Evolutionary conservation across 2,329 filamentous ascomycete genomes (phyloP), one percentile per base, ranked within the genome.

Genomic region (Myriangium duriaei): DNA sequence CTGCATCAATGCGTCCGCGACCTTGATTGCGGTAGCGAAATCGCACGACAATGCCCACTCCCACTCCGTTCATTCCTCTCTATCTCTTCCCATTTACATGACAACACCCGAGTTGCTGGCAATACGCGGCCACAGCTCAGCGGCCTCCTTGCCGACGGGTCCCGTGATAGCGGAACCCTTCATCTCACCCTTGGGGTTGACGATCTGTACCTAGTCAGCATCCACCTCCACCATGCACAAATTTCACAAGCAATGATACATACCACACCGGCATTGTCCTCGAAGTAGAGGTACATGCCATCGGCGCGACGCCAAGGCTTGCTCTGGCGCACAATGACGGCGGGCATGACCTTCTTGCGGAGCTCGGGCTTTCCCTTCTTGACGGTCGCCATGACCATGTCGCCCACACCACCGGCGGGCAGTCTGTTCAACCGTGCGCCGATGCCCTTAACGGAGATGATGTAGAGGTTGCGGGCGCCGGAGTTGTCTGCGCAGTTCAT

Each of bases 401-500:
- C 91, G 60, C 91, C 91, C 58, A 95, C 88, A 77, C 91, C 91
- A 56, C 83, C 91, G 60, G 91, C 88, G 56, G 88, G 88, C 61
- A 98, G 78, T 67, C 88, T 79, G 80, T 96, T 96, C 58, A 96
- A 81, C 57, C 88, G 86, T 55, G 88, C 88, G 74, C 88, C 88
- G 63, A 91, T 86, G 70, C 88, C 88, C 78, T 93, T 94, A 72
- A 98, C 88, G 67, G 88, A 82, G 74, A 98, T 96, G 78, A 96
- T 95, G 84, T 96, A 98, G 53, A 98, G 75, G 74, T 96, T 96
- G 47, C 55, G 86, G 61, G 88, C 88, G 61, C 88, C 88, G 46
- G 87, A 95, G 84, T 96, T 96, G 77, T 98, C 91, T 65, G 80
- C 84, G 81, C 91, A 98, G 78, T 98, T 98, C 85, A 98, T 93